Evolutionary conservation across 2,329 filamentous ascomycete genomes (phyloP).

Genomic region (Calonectria pauciramosa): DNA sequence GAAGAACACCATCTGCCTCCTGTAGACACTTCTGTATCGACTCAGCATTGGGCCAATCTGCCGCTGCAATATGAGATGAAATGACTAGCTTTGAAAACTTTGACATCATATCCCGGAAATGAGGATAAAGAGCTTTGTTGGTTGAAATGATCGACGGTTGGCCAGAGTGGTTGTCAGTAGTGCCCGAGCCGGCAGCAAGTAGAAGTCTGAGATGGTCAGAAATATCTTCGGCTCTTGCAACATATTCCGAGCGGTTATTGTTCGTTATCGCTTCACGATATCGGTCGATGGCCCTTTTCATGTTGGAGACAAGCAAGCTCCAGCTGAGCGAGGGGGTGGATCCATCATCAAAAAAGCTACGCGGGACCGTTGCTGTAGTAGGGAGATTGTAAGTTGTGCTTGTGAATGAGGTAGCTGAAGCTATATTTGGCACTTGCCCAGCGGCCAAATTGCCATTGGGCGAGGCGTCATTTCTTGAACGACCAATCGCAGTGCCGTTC

Average conservation of each 20-base stretch:
- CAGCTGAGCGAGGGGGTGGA: conserved; percentile 85
- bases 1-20: conserved; percentile 95
- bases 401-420: conserved; percentile 74
- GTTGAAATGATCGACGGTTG: conserved; percentile 99
- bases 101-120: conserved; percentile 99
- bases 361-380: conserved; percentile 74
- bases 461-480: conserved; percentile 70
- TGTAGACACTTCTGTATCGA: conserved; percentile 95
- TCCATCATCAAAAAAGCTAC: conserved; percentile 93
- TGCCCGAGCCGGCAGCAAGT: conserved; percentile 95
- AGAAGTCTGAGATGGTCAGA: conserved; percentile 95
- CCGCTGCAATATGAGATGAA: conserved; percentile 96
- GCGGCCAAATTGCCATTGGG: conserved; percentile 54
- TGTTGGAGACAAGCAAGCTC: conserved; percentile 91
- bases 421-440: conserved; percentile 65
- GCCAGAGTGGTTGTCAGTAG: conserved; percentile 98
- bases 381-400: conserved; percentile 70
- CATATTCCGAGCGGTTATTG: conserved; percentile 89
- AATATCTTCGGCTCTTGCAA: conserved; percentile 95
- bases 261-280: conserved; percentile 92
- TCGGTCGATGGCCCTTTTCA: conserved; percentile 89
- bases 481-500: conserved; percentile 72
- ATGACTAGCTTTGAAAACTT: conserved; percentile 99
- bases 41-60: conserved; percentile 95
- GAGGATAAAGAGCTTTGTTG: conserved; percentile 96